Base-by-base conservation (phyloP, 345 rosid genomes). In the Citrus reticulata region DNA sequence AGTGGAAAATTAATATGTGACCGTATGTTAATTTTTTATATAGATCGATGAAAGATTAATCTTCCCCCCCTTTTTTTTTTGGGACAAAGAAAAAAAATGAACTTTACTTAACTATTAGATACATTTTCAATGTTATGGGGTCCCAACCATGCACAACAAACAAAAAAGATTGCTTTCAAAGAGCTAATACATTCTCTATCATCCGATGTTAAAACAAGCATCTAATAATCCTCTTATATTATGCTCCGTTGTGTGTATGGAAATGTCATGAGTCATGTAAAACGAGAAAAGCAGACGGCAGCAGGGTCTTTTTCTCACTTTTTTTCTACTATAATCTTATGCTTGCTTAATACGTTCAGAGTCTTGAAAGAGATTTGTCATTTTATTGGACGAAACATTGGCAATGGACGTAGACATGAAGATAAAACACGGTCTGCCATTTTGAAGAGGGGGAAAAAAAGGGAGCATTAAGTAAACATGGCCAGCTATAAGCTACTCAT, bases 351-450 rank as follows among this genome's bases (percentile, higher is more conserved):
- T 30, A 7, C 22, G 30, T 32, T 74, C 46, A 4, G 11, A 20
- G 14, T 19, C 10, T 22, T n/a, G 72, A 68, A 35, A 37, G 55
- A 57, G 73, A 68, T 57, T 51, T 51, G 64, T 6, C 72, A 76
- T 63, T 77, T 37, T 55, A 64, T 16, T 67, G 73, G 78, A 30
- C 30, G 32, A 64, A 75, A 64, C 78, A 75, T 20, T 46, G 70
- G 51, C 37, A 34, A 49, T 58, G 58, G 70, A 75, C 37, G 68
- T 42, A 6, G 60, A 75, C 46, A 64, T 63, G 70, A 64, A 49
- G 61, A 64, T 32, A 64, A 67, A 64, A 65, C 34, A 22, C 7
- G 70, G 78, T 49, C 62, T 22, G 68, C 71, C 78, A 64, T 64
- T 63, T 75, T 25, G 24, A 6, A 29, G 46, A n/a, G n/a, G 16